Conservation (phyloP, 441 rosid species). For the Gossypium gossypioides region DNA sequence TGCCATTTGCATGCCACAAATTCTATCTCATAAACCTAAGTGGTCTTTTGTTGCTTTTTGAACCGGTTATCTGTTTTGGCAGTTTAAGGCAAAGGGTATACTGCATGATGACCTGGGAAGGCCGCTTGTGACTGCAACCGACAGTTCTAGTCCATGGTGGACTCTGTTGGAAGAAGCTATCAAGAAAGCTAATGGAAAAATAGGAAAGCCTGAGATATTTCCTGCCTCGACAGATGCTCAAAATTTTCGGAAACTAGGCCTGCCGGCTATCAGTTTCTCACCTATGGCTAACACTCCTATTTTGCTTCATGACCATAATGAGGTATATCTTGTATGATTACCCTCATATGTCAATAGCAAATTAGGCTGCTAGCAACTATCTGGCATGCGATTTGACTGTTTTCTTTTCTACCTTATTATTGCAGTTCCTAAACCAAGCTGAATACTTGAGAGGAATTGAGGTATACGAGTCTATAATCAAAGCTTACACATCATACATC, state of each 20-base stretch:
- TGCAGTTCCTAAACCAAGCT: constrained; percentile 64
- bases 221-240: constrained; percentile 90
- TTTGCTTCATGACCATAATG: constrained; percentile 85
- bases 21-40: background rate
- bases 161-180: constrained; percentile 61
- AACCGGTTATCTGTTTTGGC: constrained; percentile 27
- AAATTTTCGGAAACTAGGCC: constrained; percentile 47
- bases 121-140: constrained; percentile 46
- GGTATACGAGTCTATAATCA: constrained; percentile 62
- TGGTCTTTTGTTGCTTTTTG: background rate
- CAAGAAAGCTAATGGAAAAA: constrained; percentile 53
- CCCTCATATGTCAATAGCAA: background rate
- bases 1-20: background rate
- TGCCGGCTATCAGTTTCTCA: constrained; percentile 82
- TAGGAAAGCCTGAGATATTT: constrained; percentile 71
- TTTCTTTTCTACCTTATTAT: constrained; percentile 15
- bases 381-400: background rate
- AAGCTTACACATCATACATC: constrained; percentile 45
- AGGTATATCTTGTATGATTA: constrained; percentile 33
- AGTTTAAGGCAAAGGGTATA: constrained; percentile 65
- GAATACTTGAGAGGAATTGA: constrained; percentile 82
- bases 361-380: background rate
- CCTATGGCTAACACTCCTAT: constrained; percentile 86
- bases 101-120: constrained; percentile 33
- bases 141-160: constrained; percentile 86